Evolutionary conservation across 192 early-diverging fungal genomes (phyloP).

Genomic region (Backusella morwellensis): DNA sequence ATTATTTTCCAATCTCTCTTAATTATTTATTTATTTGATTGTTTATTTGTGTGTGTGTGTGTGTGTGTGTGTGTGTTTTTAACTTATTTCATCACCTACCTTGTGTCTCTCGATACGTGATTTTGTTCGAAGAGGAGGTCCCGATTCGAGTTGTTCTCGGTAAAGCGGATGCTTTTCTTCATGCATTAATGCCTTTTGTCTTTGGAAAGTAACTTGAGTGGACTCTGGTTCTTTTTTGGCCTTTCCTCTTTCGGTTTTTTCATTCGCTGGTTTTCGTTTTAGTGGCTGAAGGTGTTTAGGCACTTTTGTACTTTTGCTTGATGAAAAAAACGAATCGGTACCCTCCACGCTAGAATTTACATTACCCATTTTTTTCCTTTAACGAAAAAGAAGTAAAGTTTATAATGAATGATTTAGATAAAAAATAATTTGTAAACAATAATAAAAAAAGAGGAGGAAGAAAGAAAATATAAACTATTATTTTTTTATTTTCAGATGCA

Average conservation of each 20-base stretch:
- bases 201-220: background rate
- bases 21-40: background rate
- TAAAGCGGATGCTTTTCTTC: background rate
- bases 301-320: background rate
- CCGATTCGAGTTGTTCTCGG: background rate
- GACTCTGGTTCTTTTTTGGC: background rate
- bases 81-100: background rate
- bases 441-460: background rate
- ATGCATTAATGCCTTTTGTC: background rate
- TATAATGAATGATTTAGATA: background rate
- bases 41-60: background rate
- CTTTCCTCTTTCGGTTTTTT: conserved; percentile 2
- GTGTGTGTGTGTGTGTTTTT: background rate
- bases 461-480: background rate
- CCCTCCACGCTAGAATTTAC: background rate
- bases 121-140: background rate
- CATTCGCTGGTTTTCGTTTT: background rate
- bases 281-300: conserved; percentile 16
- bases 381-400: background rate
- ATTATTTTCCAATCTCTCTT: background rate
- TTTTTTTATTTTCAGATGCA: background rate
- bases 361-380: background rate
- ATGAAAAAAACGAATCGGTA: background rate
- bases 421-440: background rate
- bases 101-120: background rate